These are phyloP conservation scores for Sugiyamaella floridensis DNA, from an alignment of 805 yeast species.

Conservation along the genomic window DNA sequence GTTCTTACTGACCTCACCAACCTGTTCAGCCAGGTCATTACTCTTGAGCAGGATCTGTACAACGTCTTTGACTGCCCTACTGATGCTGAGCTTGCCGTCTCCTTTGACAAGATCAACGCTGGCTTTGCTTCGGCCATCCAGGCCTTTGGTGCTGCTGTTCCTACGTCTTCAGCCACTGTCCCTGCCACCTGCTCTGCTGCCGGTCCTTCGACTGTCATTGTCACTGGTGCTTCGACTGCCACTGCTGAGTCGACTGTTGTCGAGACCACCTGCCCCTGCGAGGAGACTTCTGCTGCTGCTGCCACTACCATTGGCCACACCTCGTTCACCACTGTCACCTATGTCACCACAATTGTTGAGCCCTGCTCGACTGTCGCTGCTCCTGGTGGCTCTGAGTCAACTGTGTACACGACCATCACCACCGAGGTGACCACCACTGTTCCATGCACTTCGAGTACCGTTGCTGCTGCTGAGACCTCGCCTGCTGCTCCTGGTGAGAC, in stretches of 20 bases:
- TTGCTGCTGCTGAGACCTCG: constrained; percentile 1
- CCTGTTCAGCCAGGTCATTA: constrained; percentile 17
- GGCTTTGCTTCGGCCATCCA: constrained; percentile 9
- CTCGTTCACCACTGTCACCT: background rate
- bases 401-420: constrained; percentile 5
- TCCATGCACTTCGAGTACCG: constrained; percentile 6
- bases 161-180: background rate
- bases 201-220: background rate
- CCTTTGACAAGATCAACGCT: constrained; percentile 8
- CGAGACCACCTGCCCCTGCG: background rate
- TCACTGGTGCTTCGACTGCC: background rate
- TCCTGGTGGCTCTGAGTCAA: constrained; percentile 1
- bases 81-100: constrained; percentile 11
- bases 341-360: background rate
- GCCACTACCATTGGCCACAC: background rate
- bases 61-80: constrained; percentile 15
- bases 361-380: constrained; percentile 1
- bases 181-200: background rate
- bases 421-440: constrained; percentile 6
- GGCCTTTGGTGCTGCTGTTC: constrained; percentile 1
- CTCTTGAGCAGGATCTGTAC: constrained; percentile 16
- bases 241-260: background rate
- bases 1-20: constrained; percentile 21
- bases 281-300: background rate
- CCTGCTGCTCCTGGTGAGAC: constrained; percentile 35